Conservation (phyloP, 257 asterid species). For the Nicotiana attenuata region DNA sequence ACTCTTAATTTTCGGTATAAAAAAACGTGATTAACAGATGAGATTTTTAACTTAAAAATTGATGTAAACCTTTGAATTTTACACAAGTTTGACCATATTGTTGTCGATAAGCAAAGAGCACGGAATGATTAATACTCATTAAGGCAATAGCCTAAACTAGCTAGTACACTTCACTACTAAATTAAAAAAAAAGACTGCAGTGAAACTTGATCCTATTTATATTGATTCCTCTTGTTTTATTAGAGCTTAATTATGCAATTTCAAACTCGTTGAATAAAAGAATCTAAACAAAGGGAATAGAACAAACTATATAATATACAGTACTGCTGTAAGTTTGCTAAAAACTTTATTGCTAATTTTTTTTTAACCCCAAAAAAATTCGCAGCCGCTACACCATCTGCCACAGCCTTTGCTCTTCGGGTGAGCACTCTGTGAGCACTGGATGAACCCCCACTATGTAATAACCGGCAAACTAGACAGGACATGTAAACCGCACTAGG, state of each 20-base stretch:
- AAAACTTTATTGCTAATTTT: background rate
- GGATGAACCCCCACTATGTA: no score
- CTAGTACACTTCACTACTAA: background rate
- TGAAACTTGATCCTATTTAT: constrained; percentile 18
- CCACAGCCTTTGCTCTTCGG: no score
- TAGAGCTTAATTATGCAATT: background rate
- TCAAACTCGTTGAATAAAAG: background rate
- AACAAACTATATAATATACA: background rate
- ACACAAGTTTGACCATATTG: background rate
- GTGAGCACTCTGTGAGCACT: no score
- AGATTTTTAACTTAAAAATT: background rate
- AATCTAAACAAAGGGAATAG: background rate
- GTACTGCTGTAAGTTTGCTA: background rate
- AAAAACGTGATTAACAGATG: background rate
- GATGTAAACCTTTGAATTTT: background rate
- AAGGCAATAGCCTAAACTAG: background rate
- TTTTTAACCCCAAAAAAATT: no score
- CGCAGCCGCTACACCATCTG: no score
- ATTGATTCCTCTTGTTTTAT: constrained; percentile 11
- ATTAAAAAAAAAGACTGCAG: constrained; percentile 39
- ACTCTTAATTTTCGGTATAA: background rate
- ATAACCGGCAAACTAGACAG: no score
- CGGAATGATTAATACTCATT: background rate
- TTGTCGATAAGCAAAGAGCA: background rate
- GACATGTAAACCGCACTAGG: no score